Evolutionary conservation across 2,329 filamentous ascomycete genomes (phyloP).

Genomic region (Nothophaeocryptopus gaeumannii): DNA sequence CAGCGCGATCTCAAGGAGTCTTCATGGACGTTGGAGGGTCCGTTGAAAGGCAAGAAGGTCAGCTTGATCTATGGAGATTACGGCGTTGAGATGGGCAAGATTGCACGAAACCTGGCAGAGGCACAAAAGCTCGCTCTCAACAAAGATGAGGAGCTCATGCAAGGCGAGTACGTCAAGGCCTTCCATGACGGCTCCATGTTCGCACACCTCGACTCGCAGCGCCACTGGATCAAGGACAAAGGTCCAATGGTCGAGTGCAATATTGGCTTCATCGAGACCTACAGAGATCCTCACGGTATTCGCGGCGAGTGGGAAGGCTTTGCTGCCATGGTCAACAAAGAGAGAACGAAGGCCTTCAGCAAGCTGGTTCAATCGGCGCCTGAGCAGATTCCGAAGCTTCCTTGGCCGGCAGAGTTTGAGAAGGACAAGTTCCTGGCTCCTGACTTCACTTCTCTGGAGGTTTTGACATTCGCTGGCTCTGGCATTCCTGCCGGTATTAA

Average conservation of each 20-base stretch:
- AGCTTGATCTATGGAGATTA: slow-evolving; percentile 48
- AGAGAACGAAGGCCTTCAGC: slow-evolving; percentile 83
- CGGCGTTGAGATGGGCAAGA: slow-evolving; percentile 46
- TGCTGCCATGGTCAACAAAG: slow-evolving; percentile 72
- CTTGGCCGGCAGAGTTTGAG: slow-evolving; percentile 86
- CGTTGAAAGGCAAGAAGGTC: slow-evolving; percentile 46
- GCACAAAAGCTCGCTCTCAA: slow-evolving; percentile 49
- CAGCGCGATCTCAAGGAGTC: slow-evolving; percentile 43
- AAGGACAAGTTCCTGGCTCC: slow-evolving; percentile 95
- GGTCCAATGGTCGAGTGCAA: slow-evolving; percentile 52
- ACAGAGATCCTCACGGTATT: slow-evolving; percentile 54
- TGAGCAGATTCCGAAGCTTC: slow-evolving; percentile 79
- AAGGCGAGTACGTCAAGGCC: slow-evolving; percentile 48
- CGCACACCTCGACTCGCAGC: slow-evolving; percentile 51
- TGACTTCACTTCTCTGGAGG: slow-evolving; percentile 93
- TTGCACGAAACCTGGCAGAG: slow-evolving; percentile 45
- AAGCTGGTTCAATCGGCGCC: slow-evolving; percentile 80
- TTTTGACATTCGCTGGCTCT: slow-evolving; percentile 72
- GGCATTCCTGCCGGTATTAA: slow-evolving; percentile 57
- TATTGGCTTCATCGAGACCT: slow-evolving; percentile 56
- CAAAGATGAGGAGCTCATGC: slow-evolving; percentile 45
- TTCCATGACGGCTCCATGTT: slow-evolving; percentile 52
- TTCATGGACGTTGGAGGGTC: slow-evolving; percentile 45
- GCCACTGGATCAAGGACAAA: slow-evolving; percentile 54
- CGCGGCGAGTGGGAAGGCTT: slow-evolving; percentile 54